phyloP scores from a whole-genome alignment of 495 filamentous ascomycete species.

The Penicillium samsonianum region DNA sequence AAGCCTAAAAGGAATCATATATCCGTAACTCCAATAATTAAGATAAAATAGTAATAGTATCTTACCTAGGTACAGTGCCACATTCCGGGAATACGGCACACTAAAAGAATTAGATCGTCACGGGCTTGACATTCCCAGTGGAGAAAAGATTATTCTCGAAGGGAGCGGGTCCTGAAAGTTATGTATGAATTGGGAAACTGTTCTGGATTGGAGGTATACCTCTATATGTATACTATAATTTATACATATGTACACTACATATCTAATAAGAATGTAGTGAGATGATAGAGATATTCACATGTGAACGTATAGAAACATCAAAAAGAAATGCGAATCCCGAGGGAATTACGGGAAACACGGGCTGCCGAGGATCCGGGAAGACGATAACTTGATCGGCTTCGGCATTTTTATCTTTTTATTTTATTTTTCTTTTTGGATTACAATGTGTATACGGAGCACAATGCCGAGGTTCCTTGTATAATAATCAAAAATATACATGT shows the following conservation, averaged over 20 bases:
- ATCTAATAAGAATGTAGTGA: no score
- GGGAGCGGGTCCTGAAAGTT: background rate
- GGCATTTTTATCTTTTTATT: background rate
- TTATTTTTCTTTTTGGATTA: background rate
- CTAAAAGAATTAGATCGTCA: background rate
- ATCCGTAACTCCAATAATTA: background rate
- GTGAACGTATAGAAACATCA: background rate
- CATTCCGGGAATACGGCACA: slow-evolving; percentile 3
- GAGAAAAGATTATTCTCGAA: background rate
- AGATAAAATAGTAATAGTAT: background rate
- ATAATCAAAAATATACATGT: background rate
- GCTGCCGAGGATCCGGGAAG: slow-evolving; percentile 3
- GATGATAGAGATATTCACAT: background rate
- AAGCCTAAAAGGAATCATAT: background rate
- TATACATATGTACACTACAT: no score
- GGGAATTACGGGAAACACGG: background rate
- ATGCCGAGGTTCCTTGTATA: background rate
- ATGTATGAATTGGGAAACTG: background rate
- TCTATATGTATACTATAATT: no score
- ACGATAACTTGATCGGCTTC: slow-evolving; percentile 9
- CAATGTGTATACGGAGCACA: background rate
- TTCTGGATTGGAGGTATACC: background rate
- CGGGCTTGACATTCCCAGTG: background rate
- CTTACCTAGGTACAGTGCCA: background rate
- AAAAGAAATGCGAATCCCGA: background rate